Conservation (phyloP, 257 asterid genomes). For the Przewalskia tangutica region DNA sequence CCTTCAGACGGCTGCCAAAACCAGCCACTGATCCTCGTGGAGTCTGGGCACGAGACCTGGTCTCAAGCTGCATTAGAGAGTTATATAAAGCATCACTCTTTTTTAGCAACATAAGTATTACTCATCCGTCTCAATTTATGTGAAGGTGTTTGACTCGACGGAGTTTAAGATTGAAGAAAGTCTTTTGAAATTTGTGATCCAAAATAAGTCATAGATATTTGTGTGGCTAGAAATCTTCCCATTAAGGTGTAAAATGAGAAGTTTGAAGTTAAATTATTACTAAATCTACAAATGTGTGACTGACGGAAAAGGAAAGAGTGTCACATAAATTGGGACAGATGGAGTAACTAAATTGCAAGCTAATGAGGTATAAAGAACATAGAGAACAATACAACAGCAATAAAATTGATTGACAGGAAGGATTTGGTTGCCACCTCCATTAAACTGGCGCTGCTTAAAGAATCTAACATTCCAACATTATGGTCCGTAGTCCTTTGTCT, state of each 20-base stretch:
- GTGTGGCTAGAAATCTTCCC: no score
- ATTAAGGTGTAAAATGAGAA: no score
- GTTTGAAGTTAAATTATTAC: no score
- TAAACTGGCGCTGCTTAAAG: constrained; percentile 67
- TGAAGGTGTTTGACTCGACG: no score
- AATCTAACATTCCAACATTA: constrained; percentile 37
- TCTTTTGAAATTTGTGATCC: no score
- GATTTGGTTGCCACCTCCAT: constrained; percentile 53
- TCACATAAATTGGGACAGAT: no score
- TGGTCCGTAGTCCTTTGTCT: constrained; percentile 35
- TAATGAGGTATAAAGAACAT: not conserved
- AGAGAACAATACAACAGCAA: not conserved
- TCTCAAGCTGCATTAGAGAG: constrained; percentile 50
- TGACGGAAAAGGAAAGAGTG: no score
- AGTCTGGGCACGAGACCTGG: constrained; percentile 56
- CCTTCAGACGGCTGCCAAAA: constrained; percentile 52
- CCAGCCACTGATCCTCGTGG: constrained; percentile 46
- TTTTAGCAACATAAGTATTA: not conserved
- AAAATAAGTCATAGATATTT: no score
- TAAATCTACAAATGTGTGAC: no score
- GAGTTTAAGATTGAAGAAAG: no score
- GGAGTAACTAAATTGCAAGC: not conserved
- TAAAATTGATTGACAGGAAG: not conserved
- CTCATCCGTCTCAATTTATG: no score
- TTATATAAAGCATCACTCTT: not conserved